These are phyloP conservation scores for Pseudopyrenochaeta lycopersici DNA, from an alignment of 2,329 filamentous ascomycete species.

Conservation along the genomic window DNA sequence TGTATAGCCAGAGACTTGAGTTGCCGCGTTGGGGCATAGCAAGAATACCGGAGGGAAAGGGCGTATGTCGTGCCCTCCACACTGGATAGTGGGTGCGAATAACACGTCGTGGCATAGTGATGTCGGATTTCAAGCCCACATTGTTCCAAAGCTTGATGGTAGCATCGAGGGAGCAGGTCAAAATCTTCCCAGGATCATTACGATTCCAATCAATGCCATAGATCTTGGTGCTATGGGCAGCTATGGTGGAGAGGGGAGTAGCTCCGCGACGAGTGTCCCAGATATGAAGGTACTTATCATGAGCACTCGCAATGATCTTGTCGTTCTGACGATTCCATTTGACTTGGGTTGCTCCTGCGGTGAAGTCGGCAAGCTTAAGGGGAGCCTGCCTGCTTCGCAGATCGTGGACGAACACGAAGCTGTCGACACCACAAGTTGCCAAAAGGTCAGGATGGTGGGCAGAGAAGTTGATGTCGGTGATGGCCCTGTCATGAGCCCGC, in stretches of 20 bases:
- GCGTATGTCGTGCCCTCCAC: conserved; percentile 90
- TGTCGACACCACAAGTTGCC: conserved; percentile 91
- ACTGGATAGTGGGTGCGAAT: conserved; percentile 87
- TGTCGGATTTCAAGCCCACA: conserved; percentile 61
- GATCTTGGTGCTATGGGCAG: conserved; percentile 90
- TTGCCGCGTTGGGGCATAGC: conserved; percentile 94
- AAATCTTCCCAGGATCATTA: conserved; percentile 73
- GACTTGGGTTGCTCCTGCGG: conserved; percentile 91
- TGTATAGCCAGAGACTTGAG: conserved; percentile 85
- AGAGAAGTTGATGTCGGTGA: conserved; percentile 96
- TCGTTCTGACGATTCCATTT: conserved; percentile 91
- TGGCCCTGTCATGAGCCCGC: conserved; percentile 84
- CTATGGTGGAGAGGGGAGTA: conserved; percentile 81
- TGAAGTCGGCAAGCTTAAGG: conserved; percentile 81
- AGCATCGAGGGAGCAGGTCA: conserved; percentile 90
- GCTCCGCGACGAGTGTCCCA: conserved; percentile 88
- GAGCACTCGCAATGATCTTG: conserved; percentile 88
- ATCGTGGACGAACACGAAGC: conserved; percentile 93
- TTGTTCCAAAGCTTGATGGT: conserved; percentile 96
- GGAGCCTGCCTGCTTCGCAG: conserved; percentile 63
- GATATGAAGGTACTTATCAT: conserved; percentile 85
- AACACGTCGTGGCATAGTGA: conserved; percentile 59
- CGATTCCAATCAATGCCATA: conserved; percentile 97
- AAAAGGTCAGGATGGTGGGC: conserved; percentile 90
- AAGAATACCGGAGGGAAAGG: conserved; percentile 84